Conservation (phyloP, 257 asterid species). For the Solanum virginianum region DNA sequence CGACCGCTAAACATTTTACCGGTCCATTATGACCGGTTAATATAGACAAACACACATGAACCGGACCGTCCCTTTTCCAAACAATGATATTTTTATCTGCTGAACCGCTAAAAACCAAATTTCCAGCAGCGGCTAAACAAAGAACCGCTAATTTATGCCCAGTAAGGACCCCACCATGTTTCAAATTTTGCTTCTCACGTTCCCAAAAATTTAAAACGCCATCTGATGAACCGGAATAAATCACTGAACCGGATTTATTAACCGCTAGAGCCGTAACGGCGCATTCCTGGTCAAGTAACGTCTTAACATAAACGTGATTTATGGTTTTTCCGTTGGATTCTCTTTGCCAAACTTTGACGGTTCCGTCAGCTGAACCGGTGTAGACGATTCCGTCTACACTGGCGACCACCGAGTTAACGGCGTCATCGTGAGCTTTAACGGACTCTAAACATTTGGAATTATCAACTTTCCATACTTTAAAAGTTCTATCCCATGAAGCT, state of each 20-base stretch:
- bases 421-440: constrained; percentile 77
- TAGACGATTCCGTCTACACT: constrained; percentile 46
- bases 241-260: constrained; percentile 23
- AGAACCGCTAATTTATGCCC: constrained; percentile 81
- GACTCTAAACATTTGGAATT: constrained; percentile 66
- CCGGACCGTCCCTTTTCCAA: constrained; percentile 53
- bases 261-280: constrained; percentile 70
- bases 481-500: constrained; percentile 72
- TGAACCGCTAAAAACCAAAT: constrained; percentile 55
- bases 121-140: constrained; percentile 51
- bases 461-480: constrained; percentile 63
- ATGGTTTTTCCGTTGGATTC: constrained; percentile 33
- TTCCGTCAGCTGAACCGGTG: constrained; percentile 80
- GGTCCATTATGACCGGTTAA: constrained; percentile 81
- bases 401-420: constrained; percentile 61
- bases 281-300: constrained; percentile 46
- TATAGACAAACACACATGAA: constrained; percentile 53
- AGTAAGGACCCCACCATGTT: constrained; percentile 59
- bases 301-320: constrained; percentile 28
- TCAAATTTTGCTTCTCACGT: constrained; percentile 31
- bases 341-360: constrained; percentile 63
- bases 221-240: constrained; percentile 61
- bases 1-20: constrained; percentile 62
- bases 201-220: constrained; percentile 80
- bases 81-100: constrained; percentile 71